Percentiles rank a stretch among this genome's conserved stretches.
Conservation (phyloP, 2,329 filamentous ascomycete species). For the Canariomyces notabilis region DNA sequence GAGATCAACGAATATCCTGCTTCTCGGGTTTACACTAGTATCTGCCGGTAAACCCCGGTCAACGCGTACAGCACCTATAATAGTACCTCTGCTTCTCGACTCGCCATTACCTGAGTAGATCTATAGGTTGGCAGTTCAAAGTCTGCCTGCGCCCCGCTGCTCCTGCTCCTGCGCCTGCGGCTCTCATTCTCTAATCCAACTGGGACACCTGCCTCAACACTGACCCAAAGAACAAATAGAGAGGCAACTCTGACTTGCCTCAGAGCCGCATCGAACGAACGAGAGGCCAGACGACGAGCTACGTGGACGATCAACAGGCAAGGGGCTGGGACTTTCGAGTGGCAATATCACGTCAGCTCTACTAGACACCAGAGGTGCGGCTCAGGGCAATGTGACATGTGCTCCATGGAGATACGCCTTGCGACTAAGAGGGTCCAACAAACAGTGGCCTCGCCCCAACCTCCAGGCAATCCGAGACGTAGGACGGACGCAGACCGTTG, state of each 20-base stretch:
- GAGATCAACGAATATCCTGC: no score
- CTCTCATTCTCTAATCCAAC: neutral
- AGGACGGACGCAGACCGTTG: neutral
- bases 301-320: slow-evolving; percentile 10
- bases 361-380: no score
- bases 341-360: slow-evolving; percentile 12
- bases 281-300: slow-evolving; percentile 4
- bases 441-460: no score
- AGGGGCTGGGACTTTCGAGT: neutral
- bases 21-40: no score
- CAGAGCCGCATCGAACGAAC: slow-evolving; percentile 5
- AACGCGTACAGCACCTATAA: slow-evolving; percentile 12
- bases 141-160: slow-evolving; percentile 8
- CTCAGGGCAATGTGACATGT: no score
- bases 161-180: slow-evolving; percentile 7
- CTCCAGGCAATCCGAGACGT: neutral
- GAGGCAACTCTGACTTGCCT: slow-evolving; percentile 6
- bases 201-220: no score
- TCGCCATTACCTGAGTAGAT: no score
- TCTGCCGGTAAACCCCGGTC: no score
- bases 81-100: no score
- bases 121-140: no score
- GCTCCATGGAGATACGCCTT: no score
- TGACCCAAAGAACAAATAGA: neutral
- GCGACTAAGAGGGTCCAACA: no score